Conservation (phyloP, 495 filamentous ascomycete genomes). For the Podospora didyma region DNA sequence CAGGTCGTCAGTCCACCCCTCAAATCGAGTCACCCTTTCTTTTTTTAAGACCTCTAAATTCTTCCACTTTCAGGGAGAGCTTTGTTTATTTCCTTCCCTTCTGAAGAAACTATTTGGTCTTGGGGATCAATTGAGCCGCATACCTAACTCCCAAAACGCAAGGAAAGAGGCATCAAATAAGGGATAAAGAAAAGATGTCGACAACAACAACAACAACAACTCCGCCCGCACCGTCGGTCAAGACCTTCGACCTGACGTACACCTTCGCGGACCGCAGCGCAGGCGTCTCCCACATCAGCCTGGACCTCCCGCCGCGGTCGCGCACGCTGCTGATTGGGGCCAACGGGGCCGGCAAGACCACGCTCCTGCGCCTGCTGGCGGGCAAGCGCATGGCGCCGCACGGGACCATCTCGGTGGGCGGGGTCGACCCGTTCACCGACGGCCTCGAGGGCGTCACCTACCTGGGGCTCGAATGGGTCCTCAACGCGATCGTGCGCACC, state of each 20-base stretch:
- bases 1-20: too few relatives aligned
- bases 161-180: neutral
- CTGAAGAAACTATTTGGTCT: too few relatives aligned
- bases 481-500: slow-evolving; percentile 93
- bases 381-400: slow-evolving; percentile 87
- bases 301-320: slow-evolving; percentile 74
- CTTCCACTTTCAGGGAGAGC: too few relatives aligned
- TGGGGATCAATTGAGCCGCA: too few relatives aligned
- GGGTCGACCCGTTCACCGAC: slow-evolving; percentile 85
- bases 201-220: neutral
- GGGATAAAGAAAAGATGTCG: neutral
- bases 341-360: slow-evolving; percentile 97
- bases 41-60: too few relatives aligned
- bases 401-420: slow-evolving; percentile 66
- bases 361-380: slow-evolving; percentile 77
- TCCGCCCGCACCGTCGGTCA: slow-evolving; percentile 44
- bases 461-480: slow-evolving; percentile 94
- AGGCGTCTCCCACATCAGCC: slow-evolving; percentile 65
- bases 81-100: too few relatives aligned
- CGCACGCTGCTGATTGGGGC: slow-evolving; percentile 93
- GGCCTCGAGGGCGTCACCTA: slow-evolving; percentile 91
- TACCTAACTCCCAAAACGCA: too few relatives aligned
- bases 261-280: slow-evolving; percentile 76
- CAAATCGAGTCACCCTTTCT: too few relatives aligned
- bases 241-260: slow-evolving; percentile 76